Evolutionary conservation across 805 yeast species (phyloP), one percentile per base, ranked within the genome.

Genomic region (Saturnispora mendoncae): DNA sequence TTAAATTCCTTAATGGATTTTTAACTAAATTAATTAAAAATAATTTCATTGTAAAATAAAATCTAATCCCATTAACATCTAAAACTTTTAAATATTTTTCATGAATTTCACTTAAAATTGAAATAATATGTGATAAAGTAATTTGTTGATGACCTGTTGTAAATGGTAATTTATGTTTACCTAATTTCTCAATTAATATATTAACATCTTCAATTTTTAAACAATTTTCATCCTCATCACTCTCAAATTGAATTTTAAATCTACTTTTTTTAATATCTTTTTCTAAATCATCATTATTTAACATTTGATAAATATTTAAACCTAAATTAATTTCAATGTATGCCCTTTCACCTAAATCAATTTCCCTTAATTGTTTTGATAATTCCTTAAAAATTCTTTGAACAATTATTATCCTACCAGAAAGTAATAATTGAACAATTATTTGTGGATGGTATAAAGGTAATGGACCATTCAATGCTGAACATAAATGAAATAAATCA

Each of bases 371-470:
- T 31, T 56, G 64, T 12, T 69, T 56, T 45, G 77, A 73, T 29
- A 88, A 60, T 18, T 66, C 60, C 10, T 72, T 61, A 15, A 90
- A 53, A 1, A 88, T 67, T 29, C 67, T 69, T 46, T 75, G 69
- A 2, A 77, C 88, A 2, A 76, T 53, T 9, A 64, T 61, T 12
- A 72, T 48, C 46, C 80, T 77, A 21, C 78, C 80, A 49, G 76
- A 71, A 51, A 81, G 78, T 15, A 88, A 57, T 4, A 79, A 65
- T 57, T 88, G 95, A 34, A 86, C 78, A 36, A 88, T 59, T 40
- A 85, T 71, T 57, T 87, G 95, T 0, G 97, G 97, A 54, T 90
- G 97, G 51, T 84, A 88, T 1, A 86, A 62, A 0, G 97, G 96
- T 13, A 90, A 58, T 0, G 94, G 92, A 25, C 97, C 97, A 61